Evolutionary conservation across 2,329 filamentous ascomycete genomes (phyloP).

Genomic region (Orbilia quercus): DNA sequence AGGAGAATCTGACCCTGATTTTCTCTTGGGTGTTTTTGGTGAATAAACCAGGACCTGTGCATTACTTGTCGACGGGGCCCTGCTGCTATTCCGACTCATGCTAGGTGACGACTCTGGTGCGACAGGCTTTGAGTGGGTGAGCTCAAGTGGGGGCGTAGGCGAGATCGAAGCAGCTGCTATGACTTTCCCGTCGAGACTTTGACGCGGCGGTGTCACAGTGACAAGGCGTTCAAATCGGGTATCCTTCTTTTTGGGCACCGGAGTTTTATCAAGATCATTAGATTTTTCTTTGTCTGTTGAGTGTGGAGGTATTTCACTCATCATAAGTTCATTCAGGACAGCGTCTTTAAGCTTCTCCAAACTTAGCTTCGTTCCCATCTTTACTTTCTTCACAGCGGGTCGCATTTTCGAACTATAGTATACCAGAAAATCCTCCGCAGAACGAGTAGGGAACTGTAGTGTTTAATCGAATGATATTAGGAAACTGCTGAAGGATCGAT

Average conservation of each 20-base stretch:
- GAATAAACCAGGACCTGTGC: slow-evolving; percentile 37
- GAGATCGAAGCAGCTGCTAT: neutral
- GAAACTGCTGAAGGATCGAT: no score
- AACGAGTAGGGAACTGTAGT: slow-evolving; percentile 23
- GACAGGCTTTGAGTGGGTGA: neutral
- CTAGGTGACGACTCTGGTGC: neutral
- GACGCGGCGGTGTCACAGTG: neutral
- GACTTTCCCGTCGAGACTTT: neutral
- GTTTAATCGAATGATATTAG: no score
- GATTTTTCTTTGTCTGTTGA: neutral
- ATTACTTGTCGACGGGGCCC: neutral
- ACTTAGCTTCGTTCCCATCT: slow-evolving; percentile 15
- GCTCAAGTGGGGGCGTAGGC: neutral
- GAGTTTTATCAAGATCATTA: neutral
- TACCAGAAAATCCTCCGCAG: slow-evolving; percentile 24
- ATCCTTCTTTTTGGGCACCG: slow-evolving; percentile 18
- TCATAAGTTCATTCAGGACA: slow-evolving; percentile 15
- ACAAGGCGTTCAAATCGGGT: slow-evolving; percentile 25
- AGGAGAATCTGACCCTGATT: neutral
- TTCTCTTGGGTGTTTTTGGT: slow-evolving; percentile 13
- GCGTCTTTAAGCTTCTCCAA: slow-evolving; percentile 23
- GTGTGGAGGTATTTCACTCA: neutral
- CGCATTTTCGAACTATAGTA: slow-evolving; percentile 37
- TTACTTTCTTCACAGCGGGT: slow-evolving; percentile 36
- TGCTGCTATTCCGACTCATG: neutral